Base-by-base conservation (phyloP, 106 monocot species). In the Gastrodia elata region DNA sequence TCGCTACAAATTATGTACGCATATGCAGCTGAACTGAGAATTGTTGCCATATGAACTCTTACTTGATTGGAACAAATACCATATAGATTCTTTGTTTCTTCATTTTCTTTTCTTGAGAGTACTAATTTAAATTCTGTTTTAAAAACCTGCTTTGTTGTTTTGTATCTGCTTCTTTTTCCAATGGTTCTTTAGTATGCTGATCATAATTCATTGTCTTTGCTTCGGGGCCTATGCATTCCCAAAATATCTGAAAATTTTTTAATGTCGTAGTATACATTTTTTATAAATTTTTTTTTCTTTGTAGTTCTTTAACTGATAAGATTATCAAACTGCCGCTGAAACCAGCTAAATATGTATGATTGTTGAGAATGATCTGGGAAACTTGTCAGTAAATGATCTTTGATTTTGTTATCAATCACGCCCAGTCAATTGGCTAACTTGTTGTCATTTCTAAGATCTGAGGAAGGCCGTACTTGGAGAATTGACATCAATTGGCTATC, bases 81-180 rank as follows among this genome's bases (percentile, higher is more conserved):
- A 27, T 10, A 27, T 11, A 28, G 59, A 59, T 59, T 59, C 59
- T 3, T 59, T 59, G 28, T 59, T 58, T 0, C 58, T 58, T 59
- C 28, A 59, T 59, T 59, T 11, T 65, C 36, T 65, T 65, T 11
- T 65, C 36, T 65, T 65, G 65, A 65, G 65, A 18, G 20, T 33
- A 36, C 35, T 36, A 36, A 36, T 65, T 36, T 59, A 36, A 36
- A 37, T 25, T 65, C 18, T 33, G 16, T 20, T 65, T 65, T 65
- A 20, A 36, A 36, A 20, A 35, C 36, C 16, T 36, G 34, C 65
- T 65, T 15, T 11, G 65, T 37, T 65, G 35, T 35, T 10, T 15
- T 20, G 15, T 36, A 65, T 65, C 4, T 65, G 36, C 35, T 65
- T 65, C 18, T 65, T 65, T 65, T 3, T 2, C 5, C 36, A 16